Percentiles rank a stretch among this genome's conserved stretches.
phyloP scores from a whole-genome alignment of 805 yeast species.

The Priceomyces medius region DNA sequence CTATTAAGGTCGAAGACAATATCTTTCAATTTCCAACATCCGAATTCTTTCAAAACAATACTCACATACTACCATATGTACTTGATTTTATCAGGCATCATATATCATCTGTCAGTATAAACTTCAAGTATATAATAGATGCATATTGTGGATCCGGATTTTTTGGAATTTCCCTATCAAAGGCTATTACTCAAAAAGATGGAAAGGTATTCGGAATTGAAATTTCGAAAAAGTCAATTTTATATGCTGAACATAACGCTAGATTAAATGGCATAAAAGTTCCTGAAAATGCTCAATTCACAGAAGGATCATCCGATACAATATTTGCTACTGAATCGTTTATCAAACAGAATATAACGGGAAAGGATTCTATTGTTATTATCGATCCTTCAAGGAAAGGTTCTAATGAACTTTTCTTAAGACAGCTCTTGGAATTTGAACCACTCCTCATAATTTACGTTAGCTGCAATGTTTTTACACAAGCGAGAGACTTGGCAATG shows the following conservation, averaged over 20 bases:
- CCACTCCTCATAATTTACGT: constrained; percentile 41
- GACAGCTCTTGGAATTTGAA: constrained; percentile 34
- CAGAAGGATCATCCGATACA: constrained; percentile 37
- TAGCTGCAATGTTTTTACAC: constrained; percentile 47
- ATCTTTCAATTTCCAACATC: constrained; percentile 39
- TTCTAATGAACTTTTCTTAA: constrained; percentile 31
- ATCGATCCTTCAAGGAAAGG: constrained; percentile 50
- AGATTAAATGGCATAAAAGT: constrained; percentile 33
- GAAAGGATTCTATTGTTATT: constrained; percentile 34
- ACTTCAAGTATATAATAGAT: constrained; percentile 33
- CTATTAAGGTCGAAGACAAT: constrained; percentile 34
- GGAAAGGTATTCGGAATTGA: constrained; percentile 45
- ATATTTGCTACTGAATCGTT: constrained; percentile 30
- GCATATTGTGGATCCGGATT: constrained; percentile 49
- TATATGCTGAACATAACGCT: constrained; percentile 40
- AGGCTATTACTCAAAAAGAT: constrained; percentile 20
- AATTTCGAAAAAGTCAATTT: constrained; percentile 29
- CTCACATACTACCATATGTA: constrained; percentile 33
- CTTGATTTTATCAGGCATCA: constrained; percentile 29
- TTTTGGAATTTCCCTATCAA: constrained; percentile 38
- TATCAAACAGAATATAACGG: constrained; percentile 24
- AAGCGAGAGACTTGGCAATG: constrained; percentile 41
- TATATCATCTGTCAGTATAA: constrained; percentile 8
- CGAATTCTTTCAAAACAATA: constrained; percentile 43
- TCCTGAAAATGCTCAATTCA: constrained; percentile 29